Base-by-base conservation (phyloP, 345 rosid genomes). In the Brassica incana region DNA sequence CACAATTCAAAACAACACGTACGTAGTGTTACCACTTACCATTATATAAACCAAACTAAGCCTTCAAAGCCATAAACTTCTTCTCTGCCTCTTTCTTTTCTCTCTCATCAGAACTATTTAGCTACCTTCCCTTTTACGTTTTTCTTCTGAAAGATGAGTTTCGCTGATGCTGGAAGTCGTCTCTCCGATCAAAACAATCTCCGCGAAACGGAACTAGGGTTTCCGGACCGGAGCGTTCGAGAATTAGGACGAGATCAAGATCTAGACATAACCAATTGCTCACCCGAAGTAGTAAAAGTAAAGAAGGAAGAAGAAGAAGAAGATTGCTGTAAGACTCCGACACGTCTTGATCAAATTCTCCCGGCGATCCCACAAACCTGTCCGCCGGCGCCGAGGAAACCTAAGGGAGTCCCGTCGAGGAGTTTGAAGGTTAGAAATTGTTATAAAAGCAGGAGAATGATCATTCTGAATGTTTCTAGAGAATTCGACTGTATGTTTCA, bases 341-440 rank as follows among this genome's bases (percentile, higher is more conserved):
- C 85, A 35, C 88, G 88, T 48, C 59, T 59, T 58, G 90, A 85
- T 29, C 84, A 82, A 36, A 87, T 78, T 80, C 66, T 91, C 1
- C 90, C 89, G 3, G 66, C 18, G 30, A 8, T 79, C n/a, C 81
- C 81, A 23, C 77, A 60, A 12, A 35, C 50, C 30, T 91, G 98
- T 36, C 98, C 98, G 5, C 92, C 94, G 66, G 91, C 98, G 18
- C 98, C 98, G 65, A 88, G 88, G 80, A 93, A 93, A 77, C 98
- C 98, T 59, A 88, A 83, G 70, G 84, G 81, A 76, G 73, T 66
- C 25, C 83, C 85, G 11, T 75, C 80, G 61, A 68, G 67, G 18
- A 88, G 88, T 58, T 54, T 65, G 43, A 81, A 72, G 71, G 73
- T 79, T 50, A 74, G 61, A 29, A 43, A 69, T 83, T 72, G 65